Evolutionary conservation across 1,139 yeast genomes (phyloP).

Genomic region (Keqinozyma sinolaborantium): DNA sequence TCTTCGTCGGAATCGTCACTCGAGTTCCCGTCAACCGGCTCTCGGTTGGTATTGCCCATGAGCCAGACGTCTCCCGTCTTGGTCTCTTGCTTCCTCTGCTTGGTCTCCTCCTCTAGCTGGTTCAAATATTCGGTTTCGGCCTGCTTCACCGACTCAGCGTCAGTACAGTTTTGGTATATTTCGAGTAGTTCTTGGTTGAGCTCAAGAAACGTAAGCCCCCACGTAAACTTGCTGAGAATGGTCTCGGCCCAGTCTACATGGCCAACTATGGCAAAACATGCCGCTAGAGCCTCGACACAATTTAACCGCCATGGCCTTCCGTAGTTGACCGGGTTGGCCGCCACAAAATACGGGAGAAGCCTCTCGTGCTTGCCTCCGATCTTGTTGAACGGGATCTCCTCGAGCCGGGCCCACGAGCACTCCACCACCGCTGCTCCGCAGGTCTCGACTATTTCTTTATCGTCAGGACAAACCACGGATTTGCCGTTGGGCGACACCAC

Average conservation of each 20-base stretch:
- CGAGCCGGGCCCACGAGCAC: constrained; percentile 96
- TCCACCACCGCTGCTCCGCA: constrained; percentile 96
- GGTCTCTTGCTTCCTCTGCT: constrained; percentile 54
- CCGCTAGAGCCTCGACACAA: constrained; percentile 97
- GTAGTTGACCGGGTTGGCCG: constrained; percentile 95
- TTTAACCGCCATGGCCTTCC: constrained; percentile 96
- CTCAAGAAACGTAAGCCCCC: constrained; percentile 87
- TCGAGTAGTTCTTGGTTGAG: constrained; percentile 77
- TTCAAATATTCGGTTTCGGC: constrained; percentile 81
- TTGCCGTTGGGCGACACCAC: constrained; percentile 94
- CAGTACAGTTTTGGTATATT: constrained; percentile 75
- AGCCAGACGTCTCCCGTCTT: constrained; percentile 69
- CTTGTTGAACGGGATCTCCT: constrained; percentile 88
- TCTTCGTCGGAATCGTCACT: constrained; percentile 8
- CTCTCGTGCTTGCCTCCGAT: constrained; percentile 92
- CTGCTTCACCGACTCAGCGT: constrained; percentile 63
- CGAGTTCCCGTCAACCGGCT: constrained; percentile 10
- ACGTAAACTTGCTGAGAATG: constrained; percentile 74
- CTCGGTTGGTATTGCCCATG: constrained; percentile 71
- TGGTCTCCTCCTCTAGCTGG: constrained; percentile 63
- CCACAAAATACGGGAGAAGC: constrained; percentile 84
- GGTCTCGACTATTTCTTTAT: constrained; percentile 68
- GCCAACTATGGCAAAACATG: constrained; percentile 94
- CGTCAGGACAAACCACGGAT: constrained; percentile 88
- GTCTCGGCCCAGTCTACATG: constrained; percentile 84